A percentile compares a stretch with the other conserved stretches of the same genome.
Conservation (phyloP, 2,329 filamentous ascomycete genomes). For the Sarocladiaceae sp. region DNA sequence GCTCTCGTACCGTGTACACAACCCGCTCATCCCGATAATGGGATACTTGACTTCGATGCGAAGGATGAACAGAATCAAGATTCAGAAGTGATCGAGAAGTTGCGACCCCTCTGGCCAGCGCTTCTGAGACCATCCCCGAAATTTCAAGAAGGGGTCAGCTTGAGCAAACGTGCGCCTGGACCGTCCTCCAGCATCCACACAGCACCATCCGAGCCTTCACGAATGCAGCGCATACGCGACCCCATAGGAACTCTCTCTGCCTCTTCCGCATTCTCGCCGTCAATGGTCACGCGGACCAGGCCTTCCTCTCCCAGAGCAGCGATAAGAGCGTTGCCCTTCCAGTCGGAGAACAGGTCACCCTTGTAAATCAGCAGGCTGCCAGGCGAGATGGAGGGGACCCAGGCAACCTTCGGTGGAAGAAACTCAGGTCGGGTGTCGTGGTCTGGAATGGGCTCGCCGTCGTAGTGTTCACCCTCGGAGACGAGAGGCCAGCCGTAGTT, state of each 20-base stretch:
- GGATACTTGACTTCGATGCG: too few species aligned
- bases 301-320: constrained; percentile 20
- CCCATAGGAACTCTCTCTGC: constrained; percentile 25
- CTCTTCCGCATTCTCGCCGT: constrained; percentile 18
- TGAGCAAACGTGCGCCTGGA: constrained; percentile 21
- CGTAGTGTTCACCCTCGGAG: constrained; percentile 25
- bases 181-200: constrained; percentile 28
- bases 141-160: constrained; percentile 23
- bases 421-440: constrained; percentile 26
- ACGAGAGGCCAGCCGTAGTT: constrained; percentile 29
- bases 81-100: too few species aligned
- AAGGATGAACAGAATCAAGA: too few species aligned
- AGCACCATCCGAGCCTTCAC: constrained; percentile 23
- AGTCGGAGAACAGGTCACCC: constrained; percentile 24
- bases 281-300: constrained; percentile 24
- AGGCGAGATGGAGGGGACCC: constrained; percentile 28
- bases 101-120: too few species aligned
- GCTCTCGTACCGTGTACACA: too few species aligned
- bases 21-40: too few species aligned
- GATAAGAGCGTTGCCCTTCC: constrained; percentile 27
- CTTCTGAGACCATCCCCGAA: too few species aligned
- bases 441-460: constrained; percentile 23
- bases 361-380: constrained; percentile 28
- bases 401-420: constrained; percentile 24
- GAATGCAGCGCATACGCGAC: constrained; percentile 25